Base-by-base conservation (phyloP, 1,139 yeast species). In the Sugiyamaella xylanicola region DNA sequence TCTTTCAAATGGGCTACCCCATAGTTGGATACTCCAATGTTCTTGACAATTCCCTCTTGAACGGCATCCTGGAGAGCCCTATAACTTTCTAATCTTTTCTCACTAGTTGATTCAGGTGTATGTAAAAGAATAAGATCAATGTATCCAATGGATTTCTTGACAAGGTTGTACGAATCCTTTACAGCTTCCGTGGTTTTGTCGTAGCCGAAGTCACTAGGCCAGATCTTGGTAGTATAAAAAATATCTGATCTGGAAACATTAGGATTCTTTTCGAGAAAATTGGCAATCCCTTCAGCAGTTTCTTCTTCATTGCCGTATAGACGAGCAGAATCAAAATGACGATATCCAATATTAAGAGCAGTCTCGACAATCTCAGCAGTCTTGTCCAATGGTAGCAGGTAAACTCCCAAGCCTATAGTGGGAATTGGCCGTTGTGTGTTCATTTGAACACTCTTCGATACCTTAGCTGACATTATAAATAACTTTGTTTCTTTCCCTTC, bases 141-240 rank as follows among this genome's bases (percentile, higher is more conserved):
- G 62, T 81, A 81, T n/a, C 70, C 72, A 21, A 81, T 68, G 17
- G 61, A 68, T n/a, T 62, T 68, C 20, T 79, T 79, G 25, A 83
- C 86, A 57, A 79, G 78, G 2, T 72, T 76, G 50, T 85, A 61
- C 41, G 83, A 79, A 41, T 70, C 72, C 47, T 74, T 68, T 52
- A 86, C 80, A 11, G 86, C 87, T 22, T 63, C 62, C 60, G 77
- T 78, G 3, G 91, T 82, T 21, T 73, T 73, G 3, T 77, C 77
- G 67, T 85, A 85, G 0, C 71, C 88, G 58, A 81, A 81, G 61
- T 81, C 80, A 27, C 74, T 70, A 61, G 82, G 78, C 81, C 84
- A 77, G 41, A 87, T 72, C 68, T 87, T 87, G 36, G 95, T 85
- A 3, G 92, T 85, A 67, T 84, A 87, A 64, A 82, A 85, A 16